These are phyloP conservation scores for Rhizoclosmatium sp. DNA, from an alignment of 192 early-diverging fungal species.

Conservation along the genomic window DNA sequence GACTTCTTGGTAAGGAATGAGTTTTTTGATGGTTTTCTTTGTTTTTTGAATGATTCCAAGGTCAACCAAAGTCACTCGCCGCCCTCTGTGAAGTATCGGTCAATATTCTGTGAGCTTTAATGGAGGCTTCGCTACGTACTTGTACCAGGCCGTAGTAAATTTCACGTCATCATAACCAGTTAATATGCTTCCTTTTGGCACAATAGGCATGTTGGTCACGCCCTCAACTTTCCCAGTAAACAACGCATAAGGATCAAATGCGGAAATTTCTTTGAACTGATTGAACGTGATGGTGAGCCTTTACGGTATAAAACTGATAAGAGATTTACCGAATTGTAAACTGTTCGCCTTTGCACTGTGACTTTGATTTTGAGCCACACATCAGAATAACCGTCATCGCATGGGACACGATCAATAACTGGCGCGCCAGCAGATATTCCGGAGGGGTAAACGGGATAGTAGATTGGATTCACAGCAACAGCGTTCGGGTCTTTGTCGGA, in stretches of 20 bases:
- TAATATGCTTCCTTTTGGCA: conserved; percentile 26
- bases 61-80: conserved; percentile 8
- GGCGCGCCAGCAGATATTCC: conserved; percentile 26
- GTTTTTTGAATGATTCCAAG: conserved; percentile 3
- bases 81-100: conserved; percentile 10
- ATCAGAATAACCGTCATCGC: conserved; percentile 32
- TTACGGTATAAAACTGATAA: not conserved
- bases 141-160: conserved; percentile 8
- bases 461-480: conserved; percentile 31
- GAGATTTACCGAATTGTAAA: conserved; percentile 22
- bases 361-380: conserved; percentile 26
- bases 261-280: conserved; percentile 6
- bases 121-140: conserved; percentile 1
- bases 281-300: not conserved
- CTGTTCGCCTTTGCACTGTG: not conserved
- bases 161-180: not conserved
- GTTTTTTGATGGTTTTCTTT: not conserved
- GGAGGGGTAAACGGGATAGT: conserved; percentile 29
- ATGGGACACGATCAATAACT: conserved; percentile 20
- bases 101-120: not conserved
- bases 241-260: conserved; percentile 21
- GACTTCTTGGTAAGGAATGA: conserved; percentile 12
- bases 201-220: conserved; percentile 25
- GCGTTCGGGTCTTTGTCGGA: not conserved
- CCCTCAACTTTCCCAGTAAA: not conserved